Evolutionary conservation across 495 filamentous ascomycete genomes (phyloP).

Genomic region (Penicillium steckii): DNA sequence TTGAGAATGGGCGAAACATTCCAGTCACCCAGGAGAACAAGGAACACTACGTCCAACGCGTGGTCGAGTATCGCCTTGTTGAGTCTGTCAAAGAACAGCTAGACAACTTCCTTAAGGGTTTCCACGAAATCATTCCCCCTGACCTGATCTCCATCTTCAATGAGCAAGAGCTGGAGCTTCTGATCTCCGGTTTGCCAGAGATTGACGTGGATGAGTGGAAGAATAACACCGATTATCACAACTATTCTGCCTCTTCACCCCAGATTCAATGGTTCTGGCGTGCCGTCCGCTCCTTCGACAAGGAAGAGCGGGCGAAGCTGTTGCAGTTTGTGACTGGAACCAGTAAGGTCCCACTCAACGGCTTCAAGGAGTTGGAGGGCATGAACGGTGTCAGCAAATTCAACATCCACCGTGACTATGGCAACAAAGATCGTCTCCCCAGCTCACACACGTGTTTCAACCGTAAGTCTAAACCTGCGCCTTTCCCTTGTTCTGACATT

Average conservation of each 20-base stretch:
- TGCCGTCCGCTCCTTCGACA: slow-evolving; percentile 95
- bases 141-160: slow-evolving; percentile 98
- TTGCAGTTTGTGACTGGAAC: slow-evolving; percentile 98
- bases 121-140: slow-evolving; percentile 96
- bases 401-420: slow-evolving; percentile 98
- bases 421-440: slow-evolving; percentile 93
- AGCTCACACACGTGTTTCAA: slow-evolving; percentile 99
- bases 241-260: slow-evolving; percentile 89
- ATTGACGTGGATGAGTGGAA: slow-evolving; percentile 99
- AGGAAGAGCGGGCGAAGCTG: slow-evolving; percentile 96
- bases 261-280: slow-evolving; percentile 99
- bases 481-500: background rate
- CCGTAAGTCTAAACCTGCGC: slow-evolving; percentile 62
- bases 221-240: slow-evolving; percentile 97
- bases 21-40: slow-evolving; percentile 98
- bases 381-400: slow-evolving; percentile 99
- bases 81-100: slow-evolving; percentile 91
- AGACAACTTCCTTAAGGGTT: slow-evolving; percentile 92
- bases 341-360: slow-evolving; percentile 97
- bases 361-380: slow-evolving; percentile 97
- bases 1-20: slow-evolving; percentile 83
- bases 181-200: slow-evolving; percentile 96
- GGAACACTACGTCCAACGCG: slow-evolving; percentile 89
- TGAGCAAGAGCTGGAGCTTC: slow-evolving; percentile 93
- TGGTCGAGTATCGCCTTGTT: slow-evolving; percentile 91